A percentile compares a stretch with the other conserved stretches of the same genome.
These are phyloP conservation scores for Crucihimalaya himalaica DNA, from an alignment of 345 rosid genomes.

Conservation along the genomic window DNA sequence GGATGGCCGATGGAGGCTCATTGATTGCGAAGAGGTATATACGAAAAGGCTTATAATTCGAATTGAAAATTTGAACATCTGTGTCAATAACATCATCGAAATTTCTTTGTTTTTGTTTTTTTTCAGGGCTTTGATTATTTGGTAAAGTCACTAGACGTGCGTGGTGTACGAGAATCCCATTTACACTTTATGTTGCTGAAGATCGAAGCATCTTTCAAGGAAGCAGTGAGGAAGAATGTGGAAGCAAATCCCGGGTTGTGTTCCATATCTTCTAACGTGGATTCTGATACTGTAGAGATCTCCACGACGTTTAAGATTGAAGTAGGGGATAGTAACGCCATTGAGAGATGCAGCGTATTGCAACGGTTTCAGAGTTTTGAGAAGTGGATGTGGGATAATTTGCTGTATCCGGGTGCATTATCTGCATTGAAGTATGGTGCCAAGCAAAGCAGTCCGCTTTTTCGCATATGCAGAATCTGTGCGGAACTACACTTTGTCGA, in stretches of 20 bases:
- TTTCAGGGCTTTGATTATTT: constrained; percentile 72
- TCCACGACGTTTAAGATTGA: constrained; percentile 65
- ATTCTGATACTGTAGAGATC: constrained; percentile 53
- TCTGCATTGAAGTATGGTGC: constrained; percentile 61
- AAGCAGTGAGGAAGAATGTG: constrained; percentile 50
- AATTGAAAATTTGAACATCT: constrained; percentile 3
- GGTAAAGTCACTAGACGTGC: constrained; percentile 69
- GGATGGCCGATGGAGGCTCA: constrained; percentile 78
- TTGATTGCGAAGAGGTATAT: constrained; percentile 75
- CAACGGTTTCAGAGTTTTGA: constrained; percentile 73
- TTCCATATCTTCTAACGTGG: constrained; percentile 35
- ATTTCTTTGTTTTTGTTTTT: not conserved
- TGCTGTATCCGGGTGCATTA: constrained; percentile 40
- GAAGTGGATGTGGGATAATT: constrained; percentile 68
- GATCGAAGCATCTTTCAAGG: constrained; percentile 71
- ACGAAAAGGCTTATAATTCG: not conserved
- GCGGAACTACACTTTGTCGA: constrained; percentile 48
- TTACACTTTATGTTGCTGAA: constrained; percentile 67
- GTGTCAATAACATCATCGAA: not conserved
- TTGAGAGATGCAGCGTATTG: constrained; percentile 48
- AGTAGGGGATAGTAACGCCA: constrained; percentile 54
- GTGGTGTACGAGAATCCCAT: constrained; percentile 81
- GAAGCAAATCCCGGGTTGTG: constrained; percentile 1
- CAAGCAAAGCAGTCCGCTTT: constrained; percentile 52
- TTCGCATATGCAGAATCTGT: constrained; percentile 58